A percentile compares a stretch with the other conserved stretches of the same genome.
These are phyloP conservation scores for Casaregolazyma lundiana DNA, from an alignment of 1,139 yeast species.

Conservation along the genomic window DNA sequence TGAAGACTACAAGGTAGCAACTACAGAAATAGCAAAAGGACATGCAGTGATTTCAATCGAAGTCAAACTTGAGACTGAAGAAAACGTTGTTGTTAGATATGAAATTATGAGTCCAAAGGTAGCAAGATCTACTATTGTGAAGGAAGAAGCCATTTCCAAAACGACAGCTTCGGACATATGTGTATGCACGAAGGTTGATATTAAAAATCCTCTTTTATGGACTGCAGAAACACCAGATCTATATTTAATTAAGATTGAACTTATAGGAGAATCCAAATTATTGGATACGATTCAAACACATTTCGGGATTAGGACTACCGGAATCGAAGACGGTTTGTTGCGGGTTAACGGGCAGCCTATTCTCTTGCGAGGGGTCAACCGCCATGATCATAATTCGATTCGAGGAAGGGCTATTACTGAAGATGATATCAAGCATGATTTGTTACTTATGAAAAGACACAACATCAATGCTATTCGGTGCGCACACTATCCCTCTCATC, in stretches of 20 bases:
- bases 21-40: slow-evolving; percentile 8
- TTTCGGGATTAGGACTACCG: slow-evolving; percentile 32
- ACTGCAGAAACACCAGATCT: slow-evolving; percentile 35
- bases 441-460: slow-evolving; percentile 32
- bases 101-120: neutral
- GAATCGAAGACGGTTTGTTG: slow-evolving; percentile 28
- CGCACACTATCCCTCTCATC: slow-evolving; percentile 34
- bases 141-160: neutral
- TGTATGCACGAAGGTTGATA: neutral
- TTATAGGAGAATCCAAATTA: slow-evolving; percentile 7
- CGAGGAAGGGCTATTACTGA: slow-evolving; percentile 34
- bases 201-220: slow-evolving; percentile 25
- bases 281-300: slow-evolving; percentile 15
- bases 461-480: slow-evolving; percentile 36
- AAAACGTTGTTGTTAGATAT: neutral
- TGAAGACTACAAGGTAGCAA: slow-evolving; percentile 17
- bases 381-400: slow-evolving; percentile 35
- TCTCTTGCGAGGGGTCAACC: slow-evolving; percentile 32
- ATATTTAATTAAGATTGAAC: slow-evolving; percentile 22
- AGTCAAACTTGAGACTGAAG: neutral
- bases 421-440: slow-evolving; percentile 30
- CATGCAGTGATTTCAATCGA: no score
- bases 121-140: neutral
- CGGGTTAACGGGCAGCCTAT: slow-evolving; percentile 31
- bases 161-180: neutral